A percentile compares a stretch with the other conserved stretches of the same genome.
phyloP scores from a whole-genome alignment of 768 basidiomycete genomes.

The Lactifluus hygrophoroides region DNA sequence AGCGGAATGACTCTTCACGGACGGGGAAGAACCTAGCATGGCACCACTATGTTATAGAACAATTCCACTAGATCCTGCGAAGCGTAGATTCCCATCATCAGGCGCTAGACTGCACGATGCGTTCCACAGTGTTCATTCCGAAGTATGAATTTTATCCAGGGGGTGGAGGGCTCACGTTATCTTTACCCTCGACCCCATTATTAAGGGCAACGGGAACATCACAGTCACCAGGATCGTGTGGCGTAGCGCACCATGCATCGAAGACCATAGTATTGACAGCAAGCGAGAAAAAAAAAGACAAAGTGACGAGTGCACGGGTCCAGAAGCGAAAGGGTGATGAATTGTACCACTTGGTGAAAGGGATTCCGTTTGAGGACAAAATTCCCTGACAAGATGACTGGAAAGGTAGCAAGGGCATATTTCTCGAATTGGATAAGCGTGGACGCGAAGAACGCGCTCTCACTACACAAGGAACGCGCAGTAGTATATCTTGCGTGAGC shows the following conservation, averaged over 20 bases:
- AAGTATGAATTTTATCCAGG: background rate
- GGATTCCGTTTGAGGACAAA: background rate
- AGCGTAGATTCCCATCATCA: background rate
- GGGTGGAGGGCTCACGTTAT: background rate
- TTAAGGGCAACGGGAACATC: background rate
- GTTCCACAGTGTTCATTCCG: no score
- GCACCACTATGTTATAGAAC: background rate
- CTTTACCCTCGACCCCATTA: background rate
- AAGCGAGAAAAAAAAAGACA: background rate
- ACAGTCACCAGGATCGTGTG: background rate
- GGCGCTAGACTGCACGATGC: background rate
- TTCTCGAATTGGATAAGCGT: background rate
- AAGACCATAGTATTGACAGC: background rate
- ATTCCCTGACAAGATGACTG: background rate
- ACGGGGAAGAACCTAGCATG: background rate
- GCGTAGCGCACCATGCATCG: no score
- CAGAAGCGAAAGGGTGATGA: background rate
- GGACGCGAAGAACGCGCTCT: background rate
- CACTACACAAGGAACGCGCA: background rate
- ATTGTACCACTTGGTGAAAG: no score
- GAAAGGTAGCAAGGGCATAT: background rate
- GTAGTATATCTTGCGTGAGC: no score
- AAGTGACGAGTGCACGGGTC: background rate
- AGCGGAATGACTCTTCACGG: background rate
- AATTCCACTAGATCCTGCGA: background rate